A percentile compares a stretch with the other conserved stretches of the same genome.
These are phyloP conservation scores for Olyra latifolia DNA, from an alignment of 176 grass and related monocot genomes.

Conservation along the genomic window DNA sequence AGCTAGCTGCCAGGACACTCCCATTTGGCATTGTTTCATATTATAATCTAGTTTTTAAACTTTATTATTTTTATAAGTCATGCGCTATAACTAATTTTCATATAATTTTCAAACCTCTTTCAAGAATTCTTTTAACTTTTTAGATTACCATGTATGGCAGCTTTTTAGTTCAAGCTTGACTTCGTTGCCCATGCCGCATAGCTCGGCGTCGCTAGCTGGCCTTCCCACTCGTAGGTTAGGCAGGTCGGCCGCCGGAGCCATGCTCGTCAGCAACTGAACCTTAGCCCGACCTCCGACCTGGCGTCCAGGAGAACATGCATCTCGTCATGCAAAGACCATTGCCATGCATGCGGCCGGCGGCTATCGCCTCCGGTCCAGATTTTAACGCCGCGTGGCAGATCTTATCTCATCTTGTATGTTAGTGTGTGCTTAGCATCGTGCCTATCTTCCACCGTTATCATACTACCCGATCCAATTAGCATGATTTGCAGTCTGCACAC, in stretches of 20 bases:
- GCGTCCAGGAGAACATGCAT: background rate
- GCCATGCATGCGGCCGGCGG: background rate
- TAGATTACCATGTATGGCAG: too few relatives aligned
- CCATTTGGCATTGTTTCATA: too few relatives aligned
- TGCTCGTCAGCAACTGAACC: background rate
- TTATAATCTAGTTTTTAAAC: too few relatives aligned
- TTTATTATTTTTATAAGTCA: too few relatives aligned
- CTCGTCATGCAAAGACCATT: background rate
- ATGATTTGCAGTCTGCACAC: background rate
- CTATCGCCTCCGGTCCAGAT: background rate
- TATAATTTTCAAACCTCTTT: too few relatives aligned
- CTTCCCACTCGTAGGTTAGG: background rate
- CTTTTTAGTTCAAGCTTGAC: background rate
- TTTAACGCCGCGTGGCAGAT: background rate
- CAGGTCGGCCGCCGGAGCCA: background rate
- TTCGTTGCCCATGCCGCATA: slow-evolving; percentile 10
- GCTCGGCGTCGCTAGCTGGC: background rate
- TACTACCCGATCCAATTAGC: background rate
- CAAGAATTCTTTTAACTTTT: too few relatives aligned
- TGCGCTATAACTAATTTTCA: too few relatives aligned
- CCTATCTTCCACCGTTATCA: background rate
- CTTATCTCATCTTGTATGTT: background rate
- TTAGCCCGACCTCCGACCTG: background rate
- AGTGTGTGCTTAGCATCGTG: background rate
- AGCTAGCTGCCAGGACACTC: background rate